A percentile compares a stretch with the other conserved stretches of the same genome.
Conservation (phyloP, 2,329 filamentous ascomycete genomes). For the Pseudopyrenochaeta lycopersici region DNA sequence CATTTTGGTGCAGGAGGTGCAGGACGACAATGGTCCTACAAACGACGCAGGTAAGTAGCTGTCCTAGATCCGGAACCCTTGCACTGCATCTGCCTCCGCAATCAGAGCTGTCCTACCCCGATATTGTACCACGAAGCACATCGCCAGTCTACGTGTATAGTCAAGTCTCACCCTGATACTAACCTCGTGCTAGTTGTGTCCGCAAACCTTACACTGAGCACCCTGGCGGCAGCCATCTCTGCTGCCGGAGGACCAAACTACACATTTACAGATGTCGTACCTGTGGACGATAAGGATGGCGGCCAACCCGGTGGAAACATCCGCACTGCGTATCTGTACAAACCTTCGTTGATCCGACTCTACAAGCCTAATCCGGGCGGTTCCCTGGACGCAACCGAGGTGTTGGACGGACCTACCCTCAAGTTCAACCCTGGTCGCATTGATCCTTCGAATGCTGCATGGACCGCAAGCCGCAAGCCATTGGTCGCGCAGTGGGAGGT, state of each 20-base stretch:
- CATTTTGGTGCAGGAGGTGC: conserved; percentile 75
- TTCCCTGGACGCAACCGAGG: conserved; percentile 64
- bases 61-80: conserved; percentile 4
- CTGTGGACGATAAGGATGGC: conserved; percentile 69
- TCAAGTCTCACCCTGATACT: conserved; percentile 2
- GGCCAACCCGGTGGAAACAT: conserved; percentile 77
- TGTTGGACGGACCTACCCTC: conserved; percentile 66
- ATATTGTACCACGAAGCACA: background rate
- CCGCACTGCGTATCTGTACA: conserved; percentile 75
- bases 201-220: conserved; percentile 67
- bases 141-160: conserved; percentile 6
- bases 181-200: conserved; percentile 48
- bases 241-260: conserved; percentile 62
- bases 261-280: conserved; percentile 67
- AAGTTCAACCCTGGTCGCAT: conserved; percentile 75
- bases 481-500: conserved; percentile 72
- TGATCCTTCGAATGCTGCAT: conserved; percentile 68
- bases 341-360: conserved; percentile 67
- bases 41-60: conserved; percentile 62
- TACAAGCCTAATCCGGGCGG: conserved; percentile 66
- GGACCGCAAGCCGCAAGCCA: conserved; percentile 71
- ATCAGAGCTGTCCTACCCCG: background rate
- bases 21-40: conserved; percentile 70
- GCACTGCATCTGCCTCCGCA: conserved; percentile 1
- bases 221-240: conserved; percentile 64